Conservation (phyloP, 805 yeast species). For the Tetrapisispora fleetii region DNA sequence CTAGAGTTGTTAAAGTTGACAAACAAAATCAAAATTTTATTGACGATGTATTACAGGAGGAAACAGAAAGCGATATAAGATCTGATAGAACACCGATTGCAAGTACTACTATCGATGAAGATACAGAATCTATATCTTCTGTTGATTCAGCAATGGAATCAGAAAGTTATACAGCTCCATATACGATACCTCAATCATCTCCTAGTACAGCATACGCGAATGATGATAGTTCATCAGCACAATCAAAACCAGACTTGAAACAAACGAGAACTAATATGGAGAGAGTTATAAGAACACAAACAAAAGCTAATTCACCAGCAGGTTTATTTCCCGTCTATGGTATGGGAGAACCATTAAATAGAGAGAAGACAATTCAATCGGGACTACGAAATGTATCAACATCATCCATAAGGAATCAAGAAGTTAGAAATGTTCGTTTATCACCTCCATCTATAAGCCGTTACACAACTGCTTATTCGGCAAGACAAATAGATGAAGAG, state of each 20-base stretch:
- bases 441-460: constrained; percentile 29
- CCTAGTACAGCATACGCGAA: not conserved
- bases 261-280: not conserved
- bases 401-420: no score
- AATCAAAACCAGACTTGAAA: not conserved
- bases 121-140: not conserved
- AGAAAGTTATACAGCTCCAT: not conserved
- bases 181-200: not conserved
- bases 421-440: not conserved
- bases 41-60: constrained; percentile 4
- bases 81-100: not conserved
- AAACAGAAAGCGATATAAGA: not conserved
- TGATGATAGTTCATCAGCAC: not conserved
- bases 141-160: not conserved
- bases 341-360: constrained; percentile 3
- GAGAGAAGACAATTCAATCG: constrained; percentile 11
- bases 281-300: not conserved
- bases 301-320: constrained; percentile 1
- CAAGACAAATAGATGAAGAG: not conserved
- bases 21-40: constrained; percentile 5
- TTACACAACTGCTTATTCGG: not conserved
- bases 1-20: constrained; percentile 56
- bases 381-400: constrained; percentile 39
- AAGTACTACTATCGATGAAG: not conserved
- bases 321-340: constrained; percentile 5